Base-by-base conservation (phyloP, 768 basidiomycete species). In the Chlorophyllum brunneum region DNA sequence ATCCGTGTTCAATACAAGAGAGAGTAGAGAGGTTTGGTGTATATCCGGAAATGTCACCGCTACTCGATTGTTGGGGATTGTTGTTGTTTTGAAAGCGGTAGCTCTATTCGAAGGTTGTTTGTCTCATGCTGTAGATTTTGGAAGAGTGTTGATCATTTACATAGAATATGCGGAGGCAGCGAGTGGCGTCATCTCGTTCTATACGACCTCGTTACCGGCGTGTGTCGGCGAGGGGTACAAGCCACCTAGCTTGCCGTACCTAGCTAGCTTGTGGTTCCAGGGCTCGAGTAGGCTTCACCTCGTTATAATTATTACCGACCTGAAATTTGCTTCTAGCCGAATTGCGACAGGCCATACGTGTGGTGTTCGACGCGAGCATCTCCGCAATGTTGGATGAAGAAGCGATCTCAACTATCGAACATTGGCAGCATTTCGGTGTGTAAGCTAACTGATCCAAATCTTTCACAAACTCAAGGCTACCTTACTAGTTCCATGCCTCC, bases 201-300 rank as follows among this genome's bases (percentile, higher is more conserved):
- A 93, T 65, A 77, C 86, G 0, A 79, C 85, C 0, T 85, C 88
- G 2, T 71, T 98, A 24, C 75, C 79, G 1, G 70, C 78, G 15
- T 70, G 70, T 6, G 76, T 91, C 10, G 90, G 90, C 1, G 59
- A 71, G 0, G 62, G 65, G 2, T 95, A 84, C 60, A 74, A 81
- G 47, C 65, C 80, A 4, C 88, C 95, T 0, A 85, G 83, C 55
- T 72, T 97, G 4, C 76, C 82, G 2, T 84, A 80, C 59, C 74
- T 97, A 38, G 90, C 87, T 6, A 72, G 70, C 15, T 78, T 78
- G 58, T 95, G 93, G 85, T 81, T 94, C 29, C 82, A 86, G 60
- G 72, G 82, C 6, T 82, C 83, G 2, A 75, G 92, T 95, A 63
- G 51, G 81, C 58, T 13, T 36, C 2, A 0, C 37, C 16, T 29